Base-by-base conservation (phyloP, 805 yeast species). In the Clavispora asparagi region DNA sequence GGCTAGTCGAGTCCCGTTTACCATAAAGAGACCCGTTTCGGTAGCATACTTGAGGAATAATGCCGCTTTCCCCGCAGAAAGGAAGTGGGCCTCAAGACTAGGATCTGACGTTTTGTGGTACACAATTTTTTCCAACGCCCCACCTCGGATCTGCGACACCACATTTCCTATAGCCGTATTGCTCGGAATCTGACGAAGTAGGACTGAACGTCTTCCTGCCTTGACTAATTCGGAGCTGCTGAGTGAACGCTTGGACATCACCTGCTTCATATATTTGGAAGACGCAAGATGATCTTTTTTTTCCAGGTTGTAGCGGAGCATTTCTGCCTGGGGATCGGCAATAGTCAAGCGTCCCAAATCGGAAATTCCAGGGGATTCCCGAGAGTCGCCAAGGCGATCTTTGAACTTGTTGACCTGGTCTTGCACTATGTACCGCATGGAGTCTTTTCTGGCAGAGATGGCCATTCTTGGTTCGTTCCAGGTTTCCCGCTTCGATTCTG, bases 81-180 rank as follows among this genome's bases (percentile, higher is more conserved):
- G 55, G 56, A 83, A 87, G 56, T 75, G 67, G 2, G 85, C 48
- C 48, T 78, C 80, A 10, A 81, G 41, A 7, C 40, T 35, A 9
- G 60, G 52, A 4, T 28, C 31, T 17, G n/a, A 36, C 12, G 47
- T 46, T 8, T 54, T 58, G 38, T 54, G 58, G 27, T 68, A 54
- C 12, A 61, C 65, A 5, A 83, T 54, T 42, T 71, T 73, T 50
- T 83, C 87, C 42, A 86, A 62, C 0, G 88, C 86, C 0, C 95
- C 95, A 1, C 94, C 91, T 52, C 73, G 68, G 0, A 84, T 66
- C 44, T 79, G 85, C 1, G 79, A 58, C 16, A 86, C 52, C 9
- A 85, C 63, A 33, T 33, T 33, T 8, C 37, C 37, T 9, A 23
- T 33, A 9, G 30, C 27, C 12, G 38, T 29, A 29, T 36, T 19